Evolutionary conservation across 345 rosid genomes (phyloP), one percentile per base, ranked within the genome.

Genomic region (Boechera retrofracta): DNA sequence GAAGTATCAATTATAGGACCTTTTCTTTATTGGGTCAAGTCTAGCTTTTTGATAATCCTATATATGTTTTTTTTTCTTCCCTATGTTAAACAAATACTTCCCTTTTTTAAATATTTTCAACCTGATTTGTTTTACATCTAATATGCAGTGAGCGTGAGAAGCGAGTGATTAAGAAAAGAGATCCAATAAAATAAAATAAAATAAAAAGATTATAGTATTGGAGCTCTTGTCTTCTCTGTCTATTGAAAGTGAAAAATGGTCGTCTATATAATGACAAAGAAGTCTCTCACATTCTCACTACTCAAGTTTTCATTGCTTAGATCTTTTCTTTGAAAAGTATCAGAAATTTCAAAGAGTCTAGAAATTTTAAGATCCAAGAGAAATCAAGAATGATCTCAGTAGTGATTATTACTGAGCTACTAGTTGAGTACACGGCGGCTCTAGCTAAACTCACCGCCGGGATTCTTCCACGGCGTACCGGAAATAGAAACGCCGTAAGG

Each of bases 381-480:
- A 24, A 38, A 26, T 45, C 54, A 6, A 35, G 1, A 53, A 89
- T 88, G 91, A 88, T 90, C 8, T 78, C 78, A 35, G 81, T 84
- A 66, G 79, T 85, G 52, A 68, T 68, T 28, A 66, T 83, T 71
- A 88, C 88, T 73, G 88, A 83, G 85, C 79, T 88, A 24, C 49
- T 90, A 71, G 81, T 74, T 54, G 90, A 80, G 41, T 90, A 84
- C 85, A 78, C 85, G 75, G 55, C 57, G 77, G 88, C 84, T 41
- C 69, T 90, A 75, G 81, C 89, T 3, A 84, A 79, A 73, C 56
- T 83, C 64, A 72, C 86, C 24, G 81, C 82, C 72, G 80, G 64
- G 15, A 71, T 84, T 56, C 36, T 84, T 32, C 83, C 79, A 15
- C 80, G 60, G 49, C 81, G 77, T 13, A 12, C 77, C 57, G 73